Percentiles rank a stretch among this genome's conserved stretches.
Evolutionary conservation across 768 basidiomycete species (phyloP).

Genomic region (Kwoniella sp.): DNA sequence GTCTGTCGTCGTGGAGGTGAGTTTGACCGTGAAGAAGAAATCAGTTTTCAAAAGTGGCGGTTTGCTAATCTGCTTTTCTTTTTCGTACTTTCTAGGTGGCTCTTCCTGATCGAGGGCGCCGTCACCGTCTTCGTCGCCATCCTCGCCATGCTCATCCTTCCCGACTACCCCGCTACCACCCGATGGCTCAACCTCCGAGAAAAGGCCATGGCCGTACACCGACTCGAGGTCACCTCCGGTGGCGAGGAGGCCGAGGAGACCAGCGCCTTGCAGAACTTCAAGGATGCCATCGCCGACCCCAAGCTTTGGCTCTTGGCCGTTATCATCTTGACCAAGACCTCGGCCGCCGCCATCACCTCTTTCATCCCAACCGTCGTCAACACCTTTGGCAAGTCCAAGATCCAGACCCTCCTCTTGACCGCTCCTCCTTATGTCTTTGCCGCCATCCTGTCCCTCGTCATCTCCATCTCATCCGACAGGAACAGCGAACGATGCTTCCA

Average conservation of each 20-base stretch:
- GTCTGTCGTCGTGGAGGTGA: conserved; percentile 71
- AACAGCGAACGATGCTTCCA: conserved; percentile 31
- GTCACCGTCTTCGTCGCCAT: conserved; percentile 21
- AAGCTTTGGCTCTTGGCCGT: conserved; percentile 34
- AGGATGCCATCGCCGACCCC: conserved; percentile 27
- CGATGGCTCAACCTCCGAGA: conserved; percentile 22
- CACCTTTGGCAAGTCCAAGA: conserved; percentile 33
- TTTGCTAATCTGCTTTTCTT: conserved; percentile 6
- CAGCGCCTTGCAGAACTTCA: conserved; percentile 18
- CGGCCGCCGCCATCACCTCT: conserved; percentile 35
- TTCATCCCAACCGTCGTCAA: conserved; percentile 38
- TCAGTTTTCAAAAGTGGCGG: too few species aligned
- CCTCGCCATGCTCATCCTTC: conserved; percentile 15
- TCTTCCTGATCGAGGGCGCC: conserved; percentile 7
- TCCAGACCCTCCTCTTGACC: conserved; percentile 27
- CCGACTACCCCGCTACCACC: conserved; percentile 28
- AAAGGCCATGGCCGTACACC: conserved; percentile 20
- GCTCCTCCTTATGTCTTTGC: conserved; percentile 41
- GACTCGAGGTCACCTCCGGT: conserved; percentile 28
- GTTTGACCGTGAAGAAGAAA: too few species aligned
- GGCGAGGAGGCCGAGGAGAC: conserved; percentile 27
- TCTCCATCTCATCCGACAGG: conserved; percentile 29
- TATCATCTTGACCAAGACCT: conserved; percentile 40
- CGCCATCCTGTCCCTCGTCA: conserved; percentile 21
- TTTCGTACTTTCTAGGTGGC: not conserved